Conservation (phyloP, 1,139 yeast genomes). For the Zygoascus hellenicus region DNA sequence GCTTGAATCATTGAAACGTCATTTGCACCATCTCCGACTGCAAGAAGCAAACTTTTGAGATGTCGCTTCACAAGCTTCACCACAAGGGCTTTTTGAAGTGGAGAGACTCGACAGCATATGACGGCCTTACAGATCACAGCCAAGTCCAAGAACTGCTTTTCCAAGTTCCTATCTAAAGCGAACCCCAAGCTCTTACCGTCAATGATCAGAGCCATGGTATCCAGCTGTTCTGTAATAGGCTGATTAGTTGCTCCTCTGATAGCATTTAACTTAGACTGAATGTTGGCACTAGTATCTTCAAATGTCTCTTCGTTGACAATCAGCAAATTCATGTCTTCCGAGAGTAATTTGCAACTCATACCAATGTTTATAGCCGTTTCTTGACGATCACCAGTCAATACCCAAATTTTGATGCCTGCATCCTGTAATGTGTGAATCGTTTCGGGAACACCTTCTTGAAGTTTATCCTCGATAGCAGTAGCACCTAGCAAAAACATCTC, state of each 20-base stretch:
- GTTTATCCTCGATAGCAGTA: constrained; percentile 95
- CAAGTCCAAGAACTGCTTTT: constrained; percentile 68
- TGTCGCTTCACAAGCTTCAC: constrained; percentile 81
- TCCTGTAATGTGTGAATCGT: constrained; percentile 90
- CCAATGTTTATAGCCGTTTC: constrained; percentile 99
- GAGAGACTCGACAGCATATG: constrained; percentile 95
- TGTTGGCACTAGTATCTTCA: constrained; percentile 65
- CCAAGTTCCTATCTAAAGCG: constrained; percentile 79
- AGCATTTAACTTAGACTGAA: constrained; percentile 71
- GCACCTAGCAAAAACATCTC: constrained; percentile 84
- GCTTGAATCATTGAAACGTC: constrained; percentile 99
- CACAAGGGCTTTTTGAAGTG: constrained; percentile 92
- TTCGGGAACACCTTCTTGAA: constrained; percentile 98
- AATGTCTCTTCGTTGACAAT: constrained; percentile 82
- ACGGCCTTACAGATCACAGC: constrained; percentile 92
- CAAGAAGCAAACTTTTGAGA: constrained; percentile 70
- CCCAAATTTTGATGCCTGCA: constrained; percentile 98
- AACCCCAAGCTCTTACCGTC: constrained; percentile 87
- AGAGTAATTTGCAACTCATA: constrained; percentile 88
- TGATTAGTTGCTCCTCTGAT: constrained; percentile 54
- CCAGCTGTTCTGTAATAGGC: constrained; percentile 46
- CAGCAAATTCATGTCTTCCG: constrained; percentile 93
- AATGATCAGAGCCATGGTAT: constrained; percentile 81
- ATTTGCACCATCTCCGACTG: constrained; percentile 98
- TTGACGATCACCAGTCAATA: constrained; percentile 94